Base-by-base conservation (phyloP, 768 basidiomycete genomes). In the Mycena pura region DNA sequence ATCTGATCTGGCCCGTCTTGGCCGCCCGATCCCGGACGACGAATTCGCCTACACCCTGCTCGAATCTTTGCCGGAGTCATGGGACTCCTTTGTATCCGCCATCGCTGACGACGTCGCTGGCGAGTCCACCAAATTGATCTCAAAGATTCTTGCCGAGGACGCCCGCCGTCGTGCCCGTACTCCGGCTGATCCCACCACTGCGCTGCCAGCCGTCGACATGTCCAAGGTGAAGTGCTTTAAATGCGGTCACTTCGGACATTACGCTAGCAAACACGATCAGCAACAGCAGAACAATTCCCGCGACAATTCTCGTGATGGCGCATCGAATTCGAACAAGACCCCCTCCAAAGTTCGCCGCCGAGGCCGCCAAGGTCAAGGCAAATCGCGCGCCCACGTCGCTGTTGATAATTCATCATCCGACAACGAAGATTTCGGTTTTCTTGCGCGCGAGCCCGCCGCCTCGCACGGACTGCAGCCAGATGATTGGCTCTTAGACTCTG, bases 1-100 rank as follows among this genome's bases (percentile, higher is more conserved):
- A 29, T 60, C 70, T 11, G 71, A 77, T 28, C 57, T 73, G 6
- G 44, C 53, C 3, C 28, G 36, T 3, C 66, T 75, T 10, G 74
- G 69, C 3, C 54, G 59, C 15, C 46, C 21, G 3, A 58, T 79
- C 21, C 31, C 19, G 0, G 73, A 75, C n/a, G 36, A 62, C 15
- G 72, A 78, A 17, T 76, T 78, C 50, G 43, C 67, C 14, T 65
- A 69, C 43, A 70, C 69, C 0, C 45, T 78, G 7, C 68, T 76
- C 15, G 71, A 69, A 5, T 74, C 70, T 7, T 62, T 78, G 0
- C 76, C 74, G 17, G 68, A 74, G 10, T 67, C 74, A 15, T 78
- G 76, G 76, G 66, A 75, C 47, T 6, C 58, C 0, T 77, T 76
- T 39, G 71, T 73, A 11, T 62, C 60, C 3, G 28, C 65, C 13